Evolutionary conservation across 208 protist genomes (phyloP), one percentile per base, ranked within the genome.

Genomic region (Naegleria fowleri): DNA sequence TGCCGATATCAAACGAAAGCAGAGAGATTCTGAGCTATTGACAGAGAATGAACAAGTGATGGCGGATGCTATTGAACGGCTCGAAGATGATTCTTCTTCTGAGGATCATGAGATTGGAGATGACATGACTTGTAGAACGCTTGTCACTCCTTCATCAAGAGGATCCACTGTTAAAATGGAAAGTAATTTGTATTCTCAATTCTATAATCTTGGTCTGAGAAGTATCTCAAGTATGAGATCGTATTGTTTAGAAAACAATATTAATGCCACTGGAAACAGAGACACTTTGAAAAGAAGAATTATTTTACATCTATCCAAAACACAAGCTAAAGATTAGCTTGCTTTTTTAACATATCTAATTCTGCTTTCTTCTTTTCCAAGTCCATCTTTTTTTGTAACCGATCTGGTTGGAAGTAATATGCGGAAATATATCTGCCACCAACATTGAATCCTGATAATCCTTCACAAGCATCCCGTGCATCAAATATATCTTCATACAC

Each of bases 401-500:
- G 41, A 38, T 90, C 39, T 83, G 39, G 3, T n/a, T 93, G 55
- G 76, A 94, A 93, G 86, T 96, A 96, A 29, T 96, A 52, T 5
- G 94, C 91, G 0, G 93, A 83, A 25, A 96, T 67, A 90, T 96
- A 96, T 43, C 84, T 83, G 38, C 93, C 94, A n/a, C 43, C 90
- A 13, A 98, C 94, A 93, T 96, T 97, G 91, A 97, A 98, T 79
- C 96, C 96, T 11, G 93, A 94, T 41, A 98, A 90, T 91, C 97
- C 93, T 43, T 98, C 96, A 84, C 94, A 92, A 19, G 97, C 97
- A 91, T 95, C 96, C 91, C 97, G 98, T 7, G 97, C 96, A 90
- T 98, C 97, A 91, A 93, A 98, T 41, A 98, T 98, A 93, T 98
- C 97, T 43, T 98, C 97, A 88, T 97, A 98, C 22, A 98, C 96